Conservation (phyloP, 2,329 filamentous ascomycete species). For the Chaetoscypha palmicola region DNA sequence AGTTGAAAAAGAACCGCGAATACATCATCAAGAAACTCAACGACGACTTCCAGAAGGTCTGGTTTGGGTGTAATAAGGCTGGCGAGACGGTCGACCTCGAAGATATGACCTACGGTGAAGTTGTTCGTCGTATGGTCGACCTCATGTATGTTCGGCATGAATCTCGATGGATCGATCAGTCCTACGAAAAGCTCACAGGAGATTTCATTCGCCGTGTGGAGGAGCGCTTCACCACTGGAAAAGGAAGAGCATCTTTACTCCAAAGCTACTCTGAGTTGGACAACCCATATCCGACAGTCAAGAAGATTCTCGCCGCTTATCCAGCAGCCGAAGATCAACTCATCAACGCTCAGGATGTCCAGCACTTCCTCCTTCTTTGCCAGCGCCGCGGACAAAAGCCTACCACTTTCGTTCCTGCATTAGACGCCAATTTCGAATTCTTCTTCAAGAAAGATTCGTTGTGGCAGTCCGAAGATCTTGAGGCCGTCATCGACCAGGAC, state of each 20-base stretch:
- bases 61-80: conserved; percentile 81
- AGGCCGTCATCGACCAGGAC: conserved; percentile 92
- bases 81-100: conserved; percentile 81
- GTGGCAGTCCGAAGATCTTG: conserved; percentile 97
- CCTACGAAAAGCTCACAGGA: conserved; percentile 74
- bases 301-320: conserved; percentile 74
- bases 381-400: conserved; percentile 91
- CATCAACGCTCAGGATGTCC: conserved; percentile 96
- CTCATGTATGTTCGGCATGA: conserved; percentile 90
- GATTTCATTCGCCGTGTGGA: conserved; percentile 97
- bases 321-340: conserved; percentile 83
- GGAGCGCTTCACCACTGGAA: conserved; percentile 77
- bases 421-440: conserved; percentile 97
- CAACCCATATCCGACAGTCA: conserved; percentile 69
- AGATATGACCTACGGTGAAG: conserved; percentile 91
- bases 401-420: conserved; percentile 87
- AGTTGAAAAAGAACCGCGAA: conserved; percentile 79
- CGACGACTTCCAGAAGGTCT: conserved; percentile 93
- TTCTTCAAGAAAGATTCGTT: conserved; percentile 99
- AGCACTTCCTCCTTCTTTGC: conserved; percentile 92
- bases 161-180: conserved; percentile 83
- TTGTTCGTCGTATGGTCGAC: conserved; percentile 79
- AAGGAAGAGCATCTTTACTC: conserved; percentile 70
- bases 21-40: conserved; percentile 96
- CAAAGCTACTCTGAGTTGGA: conserved; percentile 87